phyloP scores from a whole-genome alignment of 2,329 filamentous ascomycete genomes.

The Hyphodiscus sp. region DNA sequence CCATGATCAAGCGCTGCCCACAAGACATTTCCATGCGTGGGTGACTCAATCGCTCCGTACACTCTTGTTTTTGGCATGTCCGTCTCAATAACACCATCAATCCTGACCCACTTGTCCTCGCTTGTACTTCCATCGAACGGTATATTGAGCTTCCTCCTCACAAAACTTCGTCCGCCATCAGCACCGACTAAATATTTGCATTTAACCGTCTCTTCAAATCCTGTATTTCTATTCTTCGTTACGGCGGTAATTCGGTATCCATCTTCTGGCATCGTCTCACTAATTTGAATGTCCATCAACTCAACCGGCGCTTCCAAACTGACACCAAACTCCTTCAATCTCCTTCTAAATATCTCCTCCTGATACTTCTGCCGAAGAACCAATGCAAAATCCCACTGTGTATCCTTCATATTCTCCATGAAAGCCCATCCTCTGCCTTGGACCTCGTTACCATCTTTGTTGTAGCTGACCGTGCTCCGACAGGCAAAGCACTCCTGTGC shows the following conservation, averaged over 20 bases:
- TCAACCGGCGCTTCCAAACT: constrained; percentile 16
- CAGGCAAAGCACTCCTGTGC: constrained; percentile 47
- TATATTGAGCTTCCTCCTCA: constrained; percentile 39
- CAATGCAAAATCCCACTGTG: constrained; percentile 45
- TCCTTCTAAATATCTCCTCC: constrained; percentile 45
- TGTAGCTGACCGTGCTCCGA: constrained; percentile 42
- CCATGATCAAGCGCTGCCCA: constrained; percentile 49
- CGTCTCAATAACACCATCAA: constrained; percentile 37
- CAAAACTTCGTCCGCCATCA: constrained; percentile 44
- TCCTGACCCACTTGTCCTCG: constrained; percentile 47
- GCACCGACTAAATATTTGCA: constrained; percentile 45
- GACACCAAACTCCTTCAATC: constrained; percentile 25
- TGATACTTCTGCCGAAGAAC: constrained; percentile 50
- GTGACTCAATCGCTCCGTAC: constrained; percentile 44
- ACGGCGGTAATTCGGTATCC: constrained; percentile 18
- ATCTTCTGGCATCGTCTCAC: constrained; percentile 15
- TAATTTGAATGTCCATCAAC: constrained; percentile 14
- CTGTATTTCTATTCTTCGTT: constrained; percentile 17
- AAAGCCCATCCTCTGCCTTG: constrained; percentile 44
- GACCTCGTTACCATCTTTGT: constrained; percentile 38
- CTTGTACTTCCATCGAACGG: constrained; percentile 43
- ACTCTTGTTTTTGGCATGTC: constrained; percentile 39
- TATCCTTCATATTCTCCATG: constrained; percentile 47
- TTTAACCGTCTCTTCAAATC: constrained; percentile 27
- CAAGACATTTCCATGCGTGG: constrained; percentile 47